These are phyloP conservation scores for Cryphonectria japonica DNA, from an alignment of 2,329 filamentous ascomycete genomes.

Conservation along the genomic window DNA sequence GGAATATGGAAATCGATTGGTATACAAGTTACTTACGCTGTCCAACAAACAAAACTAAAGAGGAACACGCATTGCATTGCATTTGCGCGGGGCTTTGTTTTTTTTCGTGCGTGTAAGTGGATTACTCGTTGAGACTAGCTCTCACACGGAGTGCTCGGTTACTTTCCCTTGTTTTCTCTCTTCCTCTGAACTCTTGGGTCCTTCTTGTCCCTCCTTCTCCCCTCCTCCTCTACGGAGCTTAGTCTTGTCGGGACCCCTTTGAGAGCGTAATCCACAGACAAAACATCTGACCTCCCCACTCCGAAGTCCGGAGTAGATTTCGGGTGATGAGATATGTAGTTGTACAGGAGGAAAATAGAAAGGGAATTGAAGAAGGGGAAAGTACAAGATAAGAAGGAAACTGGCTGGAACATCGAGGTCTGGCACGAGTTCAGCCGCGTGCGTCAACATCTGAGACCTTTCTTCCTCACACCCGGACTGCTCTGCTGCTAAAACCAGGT, in stretches of 20 bases:
- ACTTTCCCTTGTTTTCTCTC: background rate
- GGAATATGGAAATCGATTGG: background rate
- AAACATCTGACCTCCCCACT: no score
- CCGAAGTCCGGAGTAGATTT: no score
- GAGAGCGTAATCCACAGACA: no score
- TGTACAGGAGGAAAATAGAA: no score
- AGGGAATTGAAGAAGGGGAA: no score
- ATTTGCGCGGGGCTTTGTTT: background rate
- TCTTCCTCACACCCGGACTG: background rate
- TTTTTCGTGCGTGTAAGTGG: background rate
- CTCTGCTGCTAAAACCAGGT: background rate
- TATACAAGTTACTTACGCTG: background rate
- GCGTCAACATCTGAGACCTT: background rate
- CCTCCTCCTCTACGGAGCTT: no score
- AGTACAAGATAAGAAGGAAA: no score
- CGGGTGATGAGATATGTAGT: no score
- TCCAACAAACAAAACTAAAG: background rate
- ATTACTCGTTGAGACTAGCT: background rate
- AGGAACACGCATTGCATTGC: background rate
- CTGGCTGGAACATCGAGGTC: background rate
- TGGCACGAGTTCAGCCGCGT: background rate
- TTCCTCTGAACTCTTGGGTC: no score
- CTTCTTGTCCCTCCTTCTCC: no score
- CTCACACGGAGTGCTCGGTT: background rate
- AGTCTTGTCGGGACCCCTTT: no score